These are phyloP conservation scores for Cicer bijugum DNA, from an alignment of 306 rosid species.

Conservation along the genomic window DNA sequence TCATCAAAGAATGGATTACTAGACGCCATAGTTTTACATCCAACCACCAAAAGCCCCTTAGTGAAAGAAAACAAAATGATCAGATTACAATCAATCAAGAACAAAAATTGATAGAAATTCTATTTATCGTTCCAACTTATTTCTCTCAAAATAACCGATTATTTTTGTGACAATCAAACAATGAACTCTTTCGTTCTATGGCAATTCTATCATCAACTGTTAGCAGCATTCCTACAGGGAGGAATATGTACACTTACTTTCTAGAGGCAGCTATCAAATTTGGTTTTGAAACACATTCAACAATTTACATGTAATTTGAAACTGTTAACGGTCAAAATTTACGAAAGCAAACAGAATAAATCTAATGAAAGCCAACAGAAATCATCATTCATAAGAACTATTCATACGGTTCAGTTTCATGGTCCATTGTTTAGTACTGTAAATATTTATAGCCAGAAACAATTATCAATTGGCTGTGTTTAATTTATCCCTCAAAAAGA, in stretches of 20 bases:
- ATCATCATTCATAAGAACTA: not conserved
- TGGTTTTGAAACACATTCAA: slow-evolving; percentile 15
- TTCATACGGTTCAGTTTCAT: not conserved
- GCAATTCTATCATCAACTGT: not conserved
- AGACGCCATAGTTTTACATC: slow-evolving; percentile 59
- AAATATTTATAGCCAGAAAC: not conserved
- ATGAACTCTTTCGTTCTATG: not conserved
- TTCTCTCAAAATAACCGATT: not conserved
- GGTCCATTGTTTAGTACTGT: not conserved
- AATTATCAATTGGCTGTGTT: not conserved
- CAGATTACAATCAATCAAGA: slow-evolving; percentile 16
- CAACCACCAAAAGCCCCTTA: slow-evolving; percentile 39
- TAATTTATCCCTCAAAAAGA: slow-evolving; percentile 12
- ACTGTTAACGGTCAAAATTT: not conserved
- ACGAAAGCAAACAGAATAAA: not conserved
- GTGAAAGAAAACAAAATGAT: slow-evolving; percentile 38
- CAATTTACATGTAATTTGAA: not conserved
- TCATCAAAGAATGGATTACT: slow-evolving; percentile 74
- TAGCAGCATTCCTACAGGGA: not conserved
- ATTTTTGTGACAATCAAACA: not conserved
- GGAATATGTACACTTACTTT: slow-evolving; percentile 3
- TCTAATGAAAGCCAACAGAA: slow-evolving; percentile 16
- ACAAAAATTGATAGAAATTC: slow-evolving; percentile 8
- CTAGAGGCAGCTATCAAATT: not conserved
- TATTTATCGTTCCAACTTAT: not conserved